phyloP scores from a whole-genome alignment of 2,329 filamentous ascomycete genomes.

The Sphaerulina populicola region DNA sequence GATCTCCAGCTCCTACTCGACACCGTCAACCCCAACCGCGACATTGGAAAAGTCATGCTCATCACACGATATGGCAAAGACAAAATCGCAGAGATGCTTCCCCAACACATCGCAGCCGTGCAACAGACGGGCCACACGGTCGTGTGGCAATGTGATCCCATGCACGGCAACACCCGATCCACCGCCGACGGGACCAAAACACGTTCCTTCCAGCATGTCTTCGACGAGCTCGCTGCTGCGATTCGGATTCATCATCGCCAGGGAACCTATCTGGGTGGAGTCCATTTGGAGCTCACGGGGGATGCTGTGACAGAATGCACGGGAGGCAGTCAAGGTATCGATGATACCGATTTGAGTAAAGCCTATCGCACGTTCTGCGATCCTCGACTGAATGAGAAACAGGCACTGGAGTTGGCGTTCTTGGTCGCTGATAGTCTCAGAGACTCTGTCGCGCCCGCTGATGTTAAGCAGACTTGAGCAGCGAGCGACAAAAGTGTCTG shows the following conservation, averaged over 20 bases:
- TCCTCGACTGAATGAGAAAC: constrained; percentile 91
- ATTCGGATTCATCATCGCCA: constrained; percentile 75
- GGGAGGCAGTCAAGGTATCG: constrained; percentile 77
- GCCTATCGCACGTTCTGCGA: constrained; percentile 97
- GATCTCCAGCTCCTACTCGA: constrained; percentile 76
- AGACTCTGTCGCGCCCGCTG: neutral
- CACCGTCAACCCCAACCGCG: constrained; percentile 70
- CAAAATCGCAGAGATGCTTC: constrained; percentile 67
- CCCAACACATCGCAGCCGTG: constrained; percentile 79
- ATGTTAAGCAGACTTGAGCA: too few species aligned
- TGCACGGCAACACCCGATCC: constrained; percentile 73
- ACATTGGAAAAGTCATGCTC: constrained; percentile 86
- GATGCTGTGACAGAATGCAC: constrained; percentile 95
- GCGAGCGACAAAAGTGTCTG: too few species aligned
- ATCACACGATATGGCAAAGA: constrained; percentile 88
- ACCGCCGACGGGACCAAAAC: constrained; percentile 81
- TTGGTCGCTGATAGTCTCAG: constrained; percentile 61
- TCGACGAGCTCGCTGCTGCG: constrained; percentile 75
- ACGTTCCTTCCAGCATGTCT: constrained; percentile 79
- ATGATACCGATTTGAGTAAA: constrained; percentile 76
- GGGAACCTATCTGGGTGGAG: constrained; percentile 79
- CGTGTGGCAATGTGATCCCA: constrained; percentile 97
- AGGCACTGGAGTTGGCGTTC: constrained; percentile 90
- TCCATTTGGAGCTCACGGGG: constrained; percentile 90
- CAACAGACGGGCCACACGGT: constrained; percentile 67